Conservation (phyloP, 139 green algal genomes). For the Ettlia oleoabundans region DNA sequence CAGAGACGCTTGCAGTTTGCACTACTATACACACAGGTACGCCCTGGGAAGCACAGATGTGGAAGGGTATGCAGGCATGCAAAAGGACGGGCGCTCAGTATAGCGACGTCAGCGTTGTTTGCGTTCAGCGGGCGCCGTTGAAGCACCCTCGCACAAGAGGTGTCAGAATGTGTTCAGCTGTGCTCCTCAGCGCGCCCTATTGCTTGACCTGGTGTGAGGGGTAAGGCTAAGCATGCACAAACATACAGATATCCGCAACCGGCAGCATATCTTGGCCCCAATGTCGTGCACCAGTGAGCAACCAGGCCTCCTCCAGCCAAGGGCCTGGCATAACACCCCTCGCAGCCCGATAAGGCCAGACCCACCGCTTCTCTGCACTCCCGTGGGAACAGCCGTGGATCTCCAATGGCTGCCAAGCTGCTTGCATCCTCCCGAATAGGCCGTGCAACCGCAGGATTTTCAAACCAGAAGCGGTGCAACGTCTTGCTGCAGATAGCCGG, state of each 20-base stretch:
- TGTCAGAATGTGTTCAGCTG: constrained; percentile 23
- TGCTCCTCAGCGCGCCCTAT: constrained; percentile 26
- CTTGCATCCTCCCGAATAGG: constrained; percentile 64
- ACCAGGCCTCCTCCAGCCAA: no score
- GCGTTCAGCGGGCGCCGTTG: constrained; percentile 30
- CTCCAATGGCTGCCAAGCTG: neutral
- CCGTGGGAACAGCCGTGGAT: constrained; percentile 72
- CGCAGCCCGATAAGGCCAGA: no score
- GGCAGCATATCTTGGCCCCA: no score
- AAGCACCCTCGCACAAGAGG: constrained; percentile 37
- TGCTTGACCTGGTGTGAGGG: no score
- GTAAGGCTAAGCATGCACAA: no score
- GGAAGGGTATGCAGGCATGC: no score
- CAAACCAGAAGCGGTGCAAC: constrained; percentile 71
- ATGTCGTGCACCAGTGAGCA: no score
- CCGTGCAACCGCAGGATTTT: constrained; percentile 57
- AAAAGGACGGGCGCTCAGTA: neutral
- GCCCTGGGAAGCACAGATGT: no score
- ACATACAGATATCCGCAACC: neutral
- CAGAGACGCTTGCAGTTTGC: no score
- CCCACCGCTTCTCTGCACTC: constrained; percentile 86
- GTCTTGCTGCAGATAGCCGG: constrained; percentile 44
- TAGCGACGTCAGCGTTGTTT: constrained; percentile 15
- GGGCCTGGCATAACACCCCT: no score
- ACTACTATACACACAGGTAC: no score